These are phyloP conservation scores for Daldinia decipiens DNA, from an alignment of 495 filamentous ascomycete genomes.

Conservation along the genomic window DNA sequence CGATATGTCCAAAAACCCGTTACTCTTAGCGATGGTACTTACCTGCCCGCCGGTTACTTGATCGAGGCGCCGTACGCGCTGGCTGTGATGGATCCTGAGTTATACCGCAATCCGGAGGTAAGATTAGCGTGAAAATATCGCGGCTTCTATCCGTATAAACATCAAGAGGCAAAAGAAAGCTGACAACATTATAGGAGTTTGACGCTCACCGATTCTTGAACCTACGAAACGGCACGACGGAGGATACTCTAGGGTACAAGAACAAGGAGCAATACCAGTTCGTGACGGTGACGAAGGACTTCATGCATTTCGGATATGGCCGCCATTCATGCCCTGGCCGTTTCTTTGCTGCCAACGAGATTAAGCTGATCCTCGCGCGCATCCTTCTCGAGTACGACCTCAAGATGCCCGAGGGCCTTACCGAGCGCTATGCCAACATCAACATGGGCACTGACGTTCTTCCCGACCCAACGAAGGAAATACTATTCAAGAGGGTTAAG, in stretches of 20 bases:
- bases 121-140: background rate
- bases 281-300: conserved; percentile 53
- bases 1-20: conserved; percentile 54
- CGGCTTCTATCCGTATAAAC: background rate
- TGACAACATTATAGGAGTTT: conserved; percentile 48
- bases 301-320: conserved; percentile 60
- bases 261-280: conserved; percentile 54
- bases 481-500: conserved; percentile 44
- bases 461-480: conserved; percentile 45
- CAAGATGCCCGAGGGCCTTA: conserved; percentile 44
- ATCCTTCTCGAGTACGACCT: conserved; percentile 56
- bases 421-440: conserved; percentile 40
- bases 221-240: conserved; percentile 45
- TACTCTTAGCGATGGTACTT: conserved; percentile 55
- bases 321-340: conserved; percentile 58
- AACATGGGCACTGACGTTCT: conserved; percentile 32
- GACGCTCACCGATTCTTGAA: conserved; percentile 63
- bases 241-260: conserved; percentile 47
- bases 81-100: conserved; percentile 27
- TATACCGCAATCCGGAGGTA: conserved; percentile 38
- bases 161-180: background rate
- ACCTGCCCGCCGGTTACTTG: conserved; percentile 51
- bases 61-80: conserved; percentile 43
- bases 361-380: conserved; percentile 54
- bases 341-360: conserved; percentile 58